phyloP scores from a whole-genome alignment of 129 eudicot species.

The Pittosporum tobira region DNA sequence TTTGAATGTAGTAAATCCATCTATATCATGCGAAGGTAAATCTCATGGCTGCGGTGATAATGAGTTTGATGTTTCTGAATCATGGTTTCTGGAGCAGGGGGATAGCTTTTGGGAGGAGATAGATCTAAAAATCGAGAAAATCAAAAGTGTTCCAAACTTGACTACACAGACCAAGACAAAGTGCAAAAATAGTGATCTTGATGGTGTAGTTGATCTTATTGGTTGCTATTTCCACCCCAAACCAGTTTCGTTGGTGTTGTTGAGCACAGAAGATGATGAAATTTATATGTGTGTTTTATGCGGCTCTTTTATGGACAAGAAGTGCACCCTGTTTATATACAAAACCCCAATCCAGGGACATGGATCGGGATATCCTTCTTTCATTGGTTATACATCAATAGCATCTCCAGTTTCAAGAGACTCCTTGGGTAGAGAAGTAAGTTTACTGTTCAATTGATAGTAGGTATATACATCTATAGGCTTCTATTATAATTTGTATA shows the following conservation, averaged over 20 bases:
- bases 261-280: slow-evolving; percentile 48
- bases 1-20: background rate
- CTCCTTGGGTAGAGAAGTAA: slow-evolving; percentile 58
- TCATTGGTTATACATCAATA: slow-evolving; percentile 59
- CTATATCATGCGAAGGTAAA: background rate
- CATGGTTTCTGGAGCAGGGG: slow-evolving; percentile 27
- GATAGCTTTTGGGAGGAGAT: slow-evolving; percentile 12
- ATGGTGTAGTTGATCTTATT: slow-evolving; percentile 31
- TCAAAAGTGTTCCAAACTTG: slow-evolving; percentile 8
- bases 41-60: slow-evolving; percentile 2
- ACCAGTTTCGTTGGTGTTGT: slow-evolving; percentile 60
- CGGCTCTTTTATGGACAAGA: slow-evolving; percentile 45
- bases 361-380: slow-evolving; percentile 51
- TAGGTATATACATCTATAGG: slow-evolving; percentile 1
- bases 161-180: slow-evolving; percentile 12
- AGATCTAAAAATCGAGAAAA: slow-evolving; percentile 19
- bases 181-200: slow-evolving; percentile 15
- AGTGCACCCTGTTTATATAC: slow-evolving; percentile 49
- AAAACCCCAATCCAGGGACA: slow-evolving; percentile 38
- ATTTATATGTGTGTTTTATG: slow-evolving; percentile 54
- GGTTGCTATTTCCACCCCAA: slow-evolving; percentile 65
- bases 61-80: slow-evolving; percentile 16
- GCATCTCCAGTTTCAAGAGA: slow-evolving; percentile 34
- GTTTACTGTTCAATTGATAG: slow-evolving; percentile 15
- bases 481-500: slow-evolving; percentile 2